Conservation (phyloP, 2,329 filamentous ascomycete species). For the Polychaeton citri region DNA sequence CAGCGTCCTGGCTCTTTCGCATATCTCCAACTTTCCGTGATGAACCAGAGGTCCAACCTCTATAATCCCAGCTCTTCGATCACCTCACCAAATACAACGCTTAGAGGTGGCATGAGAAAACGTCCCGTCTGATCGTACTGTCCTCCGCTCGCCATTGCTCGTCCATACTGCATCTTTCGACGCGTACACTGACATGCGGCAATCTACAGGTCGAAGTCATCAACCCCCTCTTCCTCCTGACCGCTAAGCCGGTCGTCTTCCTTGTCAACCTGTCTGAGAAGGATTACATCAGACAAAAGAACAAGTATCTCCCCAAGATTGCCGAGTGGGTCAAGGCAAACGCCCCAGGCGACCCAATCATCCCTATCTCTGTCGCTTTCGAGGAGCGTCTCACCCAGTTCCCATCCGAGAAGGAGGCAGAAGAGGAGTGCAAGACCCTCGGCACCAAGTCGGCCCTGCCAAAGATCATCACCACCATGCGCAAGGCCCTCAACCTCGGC, state of each 20-base stretch:
- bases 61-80: conserved; percentile 99
- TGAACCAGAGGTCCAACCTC: conserved; percentile 97
- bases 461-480: conserved; percentile 88
- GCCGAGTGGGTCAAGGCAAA: conserved; percentile 92
- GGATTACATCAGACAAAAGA: conserved; percentile 97
- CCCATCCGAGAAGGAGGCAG: conserved; percentile 60
- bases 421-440: conserved; percentile 78
- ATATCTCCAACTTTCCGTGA: conserved; percentile 47
- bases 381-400: conserved; percentile 83
- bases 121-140: conserved; percentile 37
- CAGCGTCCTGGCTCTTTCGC: conserved; percentile 10
- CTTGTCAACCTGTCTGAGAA: conserved; percentile 94
- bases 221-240: conserved; percentile 88
- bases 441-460: conserved; percentile 79
- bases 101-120: conserved; percentile 82
- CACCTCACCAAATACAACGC: conserved; percentile 57
- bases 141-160: no score
- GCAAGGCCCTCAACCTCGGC: conserved; percentile 74
- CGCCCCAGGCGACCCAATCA: conserved; percentile 74
- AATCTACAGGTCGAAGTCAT: conserved; percentile 75
- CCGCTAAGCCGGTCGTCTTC: conserved; percentile 94
- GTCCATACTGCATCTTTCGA: no score
- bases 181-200: conserved; percentile 2
- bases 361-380: conserved; percentile 83
- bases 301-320: conserved; percentile 92